Evolutionary conservation across 73 alveolate genomes (phyloP), one percentile per base, ranked within the genome.

Genomic region (Diophrys sp.): DNA sequence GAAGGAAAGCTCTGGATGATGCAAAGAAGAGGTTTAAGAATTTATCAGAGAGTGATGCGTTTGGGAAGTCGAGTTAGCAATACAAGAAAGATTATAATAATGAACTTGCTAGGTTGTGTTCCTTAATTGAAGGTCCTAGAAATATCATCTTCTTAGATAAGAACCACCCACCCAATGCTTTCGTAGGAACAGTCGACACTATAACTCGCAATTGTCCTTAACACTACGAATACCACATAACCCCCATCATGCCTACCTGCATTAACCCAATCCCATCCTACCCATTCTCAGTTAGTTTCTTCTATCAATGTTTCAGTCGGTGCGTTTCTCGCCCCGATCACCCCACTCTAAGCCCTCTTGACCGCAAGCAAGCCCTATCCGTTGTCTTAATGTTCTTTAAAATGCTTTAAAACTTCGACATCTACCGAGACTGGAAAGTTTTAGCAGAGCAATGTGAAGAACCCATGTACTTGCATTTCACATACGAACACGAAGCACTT

Each of bases 311-410:
- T 28, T 33, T 23, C 2, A 28, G 11, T n/a, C 33, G 81, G 14
- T 5, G 2, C n/a, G 11, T 32, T 18, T 11, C 27, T 14, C 2
- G 81, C 2, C 32, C 2, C 14, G 14, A 30, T 29, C 81, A 73
- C 53, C 54, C 2, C 2, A 73, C 81, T 14, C 31, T 73, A 28
- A 24, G 25, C 31, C 28, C 28, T 33, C 2, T 2, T 14, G 75
- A 73, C 25, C 73, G 30, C 1, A 23, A 18, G 33, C 2, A 32
- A 33, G 33, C 73, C 18, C 11, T 75, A 8, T 1, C 28, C 32
- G 33, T 73, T 73, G 2, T 73, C 74, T 73, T 73, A 31, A 73
- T 73, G 81, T 73, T 73, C 81, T 73, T 73, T 73, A 73, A 73
- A 25, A 32, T 73, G 81, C 11, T 28, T 33, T 14, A 31, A 14